Percentiles rank a stretch among this genome's conserved stretches.
These are phyloP conservation scores for Podila epigama DNA, from an alignment of 192 early-diverging fungal species.

Conservation along the genomic window DNA sequence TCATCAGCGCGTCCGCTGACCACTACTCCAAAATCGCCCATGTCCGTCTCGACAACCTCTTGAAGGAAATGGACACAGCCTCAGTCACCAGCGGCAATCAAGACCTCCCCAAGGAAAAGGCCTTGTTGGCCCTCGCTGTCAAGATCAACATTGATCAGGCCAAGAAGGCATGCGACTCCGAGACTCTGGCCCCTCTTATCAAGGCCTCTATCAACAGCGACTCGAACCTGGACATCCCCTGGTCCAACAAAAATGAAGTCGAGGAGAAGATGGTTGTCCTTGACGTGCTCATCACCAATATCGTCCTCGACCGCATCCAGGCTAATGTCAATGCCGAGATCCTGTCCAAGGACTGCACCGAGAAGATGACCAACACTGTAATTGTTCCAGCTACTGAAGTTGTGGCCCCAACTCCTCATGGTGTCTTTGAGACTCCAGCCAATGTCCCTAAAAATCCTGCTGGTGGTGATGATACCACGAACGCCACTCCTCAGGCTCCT, in stretches of 20 bases:
- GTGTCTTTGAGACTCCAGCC: neutral
- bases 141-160: slow-evolving; percentile 21
- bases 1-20: slow-evolving; percentile 6
- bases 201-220: slow-evolving; percentile 6
- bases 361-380: slow-evolving; percentile 5
- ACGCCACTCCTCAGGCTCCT: no score
- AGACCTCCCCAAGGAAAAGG: slow-evolving; percentile 18
- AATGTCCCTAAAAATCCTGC: no score
- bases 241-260: slow-evolving; percentile 20
- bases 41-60: slow-evolving; percentile 5
- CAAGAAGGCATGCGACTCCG: slow-evolving; percentile 18
- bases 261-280: slow-evolving; percentile 15
- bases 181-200: slow-evolving; percentile 12
- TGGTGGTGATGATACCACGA: no score
- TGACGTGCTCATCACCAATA: slow-evolving; percentile 2
- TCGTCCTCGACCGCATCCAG: slow-evolving; percentile 16
- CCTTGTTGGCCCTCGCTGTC: neutral
- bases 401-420: no score
- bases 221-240: slow-evolving; percentile 4
- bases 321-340: neutral
- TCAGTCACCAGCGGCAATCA: slow-evolving; percentile 16
- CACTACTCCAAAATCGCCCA: slow-evolving; percentile 7
- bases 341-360: neutral
- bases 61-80: neutral
- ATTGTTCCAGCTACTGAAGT: neutral